Conservation (phyloP, 139 green algal species). For the Astrephomene gubernaculifera region DNA sequence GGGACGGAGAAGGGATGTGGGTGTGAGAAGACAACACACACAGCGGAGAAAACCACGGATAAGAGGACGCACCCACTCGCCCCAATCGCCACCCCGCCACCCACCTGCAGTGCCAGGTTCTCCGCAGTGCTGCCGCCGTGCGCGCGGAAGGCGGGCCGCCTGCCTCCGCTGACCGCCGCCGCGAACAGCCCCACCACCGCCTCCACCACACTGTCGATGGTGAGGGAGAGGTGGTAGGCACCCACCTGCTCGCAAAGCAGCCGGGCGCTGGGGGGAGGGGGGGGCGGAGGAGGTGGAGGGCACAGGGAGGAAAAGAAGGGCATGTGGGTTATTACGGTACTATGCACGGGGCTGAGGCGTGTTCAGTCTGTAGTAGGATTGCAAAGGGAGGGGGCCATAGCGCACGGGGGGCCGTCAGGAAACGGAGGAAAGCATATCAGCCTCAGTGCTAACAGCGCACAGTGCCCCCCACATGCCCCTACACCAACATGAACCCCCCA, state of each 20-base stretch:
- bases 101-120: conserved; percentile 93
- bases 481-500: no score
- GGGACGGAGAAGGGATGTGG: no score
- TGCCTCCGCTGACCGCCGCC: conserved; percentile 73
- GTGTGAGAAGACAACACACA: no score
- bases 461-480: no score
- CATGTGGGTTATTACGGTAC: not conserved
- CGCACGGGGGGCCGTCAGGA: no score
- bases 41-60: no score
- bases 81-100: not conserved
- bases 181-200: conserved; percentile 84
- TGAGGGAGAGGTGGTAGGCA: conserved; percentile 85
- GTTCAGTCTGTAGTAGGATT: no score
- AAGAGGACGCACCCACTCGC: no score
- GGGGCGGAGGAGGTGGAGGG: not conserved
- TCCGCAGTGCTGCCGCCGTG: conserved; percentile 88
- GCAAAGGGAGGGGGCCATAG: no score
- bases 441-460: no score
- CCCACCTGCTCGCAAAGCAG: conserved; percentile 72
- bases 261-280: not conserved
- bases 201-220: conserved; percentile 86
- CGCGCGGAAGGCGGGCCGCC: conserved; percentile 79
- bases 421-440: no score
- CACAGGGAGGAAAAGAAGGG: not conserved
- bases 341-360: not conserved